Base-by-base conservation (phyloP, 257 asterid genomes). In the Ophiorrhiza pumila region DNA sequence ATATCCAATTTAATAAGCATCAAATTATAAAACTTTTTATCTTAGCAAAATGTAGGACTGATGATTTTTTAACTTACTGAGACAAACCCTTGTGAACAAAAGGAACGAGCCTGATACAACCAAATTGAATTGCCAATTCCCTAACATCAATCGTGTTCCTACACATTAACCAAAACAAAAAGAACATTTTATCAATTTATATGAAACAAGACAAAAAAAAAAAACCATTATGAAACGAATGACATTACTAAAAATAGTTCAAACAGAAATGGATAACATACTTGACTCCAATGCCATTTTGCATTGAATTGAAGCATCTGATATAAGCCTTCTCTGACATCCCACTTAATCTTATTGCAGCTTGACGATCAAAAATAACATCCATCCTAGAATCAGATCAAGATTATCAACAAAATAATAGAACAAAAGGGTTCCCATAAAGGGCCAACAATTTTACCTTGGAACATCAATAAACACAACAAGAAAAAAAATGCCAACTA, bases 41-140 rank as follows among this genome's bases (percentile, higher is more conserved):
- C 4, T 29, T 4, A 29, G 20, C 49, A 65, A 55, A 9, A 4
- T 73, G 7, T 31, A 41, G 53, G 32, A 58, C 7, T 37, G 34
- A 29, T 50, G 29, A 27, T 29, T 7, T 31, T 18, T 1, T 76
- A 69, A 77, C 97, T 92, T 84, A 92, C 98, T 75, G 53, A 17
- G 96, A 76, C 17, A 94, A 74, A 67, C 95, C 94, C 74, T 86
- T 94, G 75, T 70, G 89, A 52, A 83, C 97, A 56, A 86, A 83
- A 35, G 98, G 98, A 68, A 92, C 86, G 76, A 94, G 90, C 66
- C 97, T 84, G 29, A 95, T 83, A 32, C 98, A 91, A 42, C 99
- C 98, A 68, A 94, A 94, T 75, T 90, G 99, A 82, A 94, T 88
- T 13, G 91, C 97, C 79, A 94, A 66, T 81, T 92, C 99, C 83